Conservation (phyloP, 164 flowering plant species). For the Chimonanthus praecox region DNA sequence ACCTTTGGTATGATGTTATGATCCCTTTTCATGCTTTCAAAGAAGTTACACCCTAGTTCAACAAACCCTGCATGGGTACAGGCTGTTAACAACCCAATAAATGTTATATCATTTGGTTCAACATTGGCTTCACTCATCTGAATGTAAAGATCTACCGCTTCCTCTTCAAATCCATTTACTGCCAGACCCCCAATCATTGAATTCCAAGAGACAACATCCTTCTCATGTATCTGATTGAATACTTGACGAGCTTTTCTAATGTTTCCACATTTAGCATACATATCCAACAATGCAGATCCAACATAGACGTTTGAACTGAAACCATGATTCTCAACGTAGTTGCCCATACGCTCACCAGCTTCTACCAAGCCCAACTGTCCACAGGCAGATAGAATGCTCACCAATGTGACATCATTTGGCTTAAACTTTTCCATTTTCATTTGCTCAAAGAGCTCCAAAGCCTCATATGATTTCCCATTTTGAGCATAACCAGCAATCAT, state of each 20-base stretch:
- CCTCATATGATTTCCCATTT: constrained; percentile 44
- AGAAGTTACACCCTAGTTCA: constrained; percentile 30
- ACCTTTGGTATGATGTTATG: constrained; percentile 28
- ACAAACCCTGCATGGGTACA: constrained; percentile 48
- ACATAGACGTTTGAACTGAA: constrained; percentile 32
- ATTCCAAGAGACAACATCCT: constrained; percentile 45
- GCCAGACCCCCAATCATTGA: constrained; percentile 45
- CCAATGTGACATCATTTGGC: constrained; percentile 42
- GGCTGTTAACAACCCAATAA: constrained; percentile 41
- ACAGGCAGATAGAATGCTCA: constrained; percentile 43
- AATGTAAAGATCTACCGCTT: constrained; percentile 24
- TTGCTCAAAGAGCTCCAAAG: constrained; percentile 36
- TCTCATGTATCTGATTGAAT: constrained; percentile 28
- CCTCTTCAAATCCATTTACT: constrained; percentile 32
- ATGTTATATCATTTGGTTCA: constrained; percentile 40
- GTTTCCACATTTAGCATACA: constrained; percentile 44
- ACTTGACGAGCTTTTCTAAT: constrained; percentile 32
- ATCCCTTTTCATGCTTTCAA: constrained; percentile 29
- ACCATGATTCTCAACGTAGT: constrained; percentile 27
- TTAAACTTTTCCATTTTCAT: constrained; percentile 29
- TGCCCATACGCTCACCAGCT: constrained; percentile 32
- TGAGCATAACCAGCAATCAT: constrained; percentile 55
- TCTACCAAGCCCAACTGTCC: constrained; percentile 40
- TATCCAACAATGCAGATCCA: constrained; percentile 34
- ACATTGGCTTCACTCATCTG: constrained; percentile 26